phyloP scores from a whole-genome alignment of 495 filamentous ascomycete genomes.

The Annulohypoxylon bovei region DNA sequence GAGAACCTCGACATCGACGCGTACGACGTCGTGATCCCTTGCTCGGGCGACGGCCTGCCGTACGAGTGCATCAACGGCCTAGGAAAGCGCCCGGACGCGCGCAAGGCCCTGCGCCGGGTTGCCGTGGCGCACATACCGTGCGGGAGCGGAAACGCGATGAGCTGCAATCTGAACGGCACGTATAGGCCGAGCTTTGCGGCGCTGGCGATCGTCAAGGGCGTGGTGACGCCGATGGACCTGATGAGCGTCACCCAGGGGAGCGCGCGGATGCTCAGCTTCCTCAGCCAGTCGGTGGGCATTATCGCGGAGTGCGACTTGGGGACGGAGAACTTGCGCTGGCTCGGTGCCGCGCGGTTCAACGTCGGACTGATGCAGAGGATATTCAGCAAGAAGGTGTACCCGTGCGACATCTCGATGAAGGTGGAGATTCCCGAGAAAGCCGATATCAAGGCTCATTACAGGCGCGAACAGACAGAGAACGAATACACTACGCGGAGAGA shows the following conservation, averaged over 20 bases:
- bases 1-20: slow-evolving; percentile 79
- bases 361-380: slow-evolving; percentile 81
- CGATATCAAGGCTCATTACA: slow-evolving; percentile 78
- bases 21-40: slow-evolving; percentile 86
- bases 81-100: slow-evolving; percentile 76
- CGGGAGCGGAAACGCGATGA: slow-evolving; percentile 94
- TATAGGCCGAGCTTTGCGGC: slow-evolving; percentile 79
- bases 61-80: slow-evolving; percentile 97
- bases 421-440: slow-evolving; percentile 81
- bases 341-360: slow-evolving; percentile 86
- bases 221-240: slow-evolving; percentile 82
- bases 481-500: slow-evolving; percentile 28
- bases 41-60: slow-evolving; percentile 91
- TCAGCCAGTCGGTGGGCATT: slow-evolving; percentile 90
- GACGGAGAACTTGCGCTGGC: slow-evolving; percentile 92
- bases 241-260: slow-evolving; percentile 86
- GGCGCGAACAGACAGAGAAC: slow-evolving; percentile 52
- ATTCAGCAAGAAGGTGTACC: slow-evolving; percentile 77
- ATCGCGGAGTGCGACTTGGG: slow-evolving; percentile 89
- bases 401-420: slow-evolving; percentile 87
- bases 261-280: slow-evolving; percentile 79
- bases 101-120: slow-evolving; percentile 76
- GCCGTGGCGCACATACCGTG: slow-evolving; percentile 91
- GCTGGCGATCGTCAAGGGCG: slow-evolving; percentile 83
- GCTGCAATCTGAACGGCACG: slow-evolving; percentile 87